These are phyloP conservation scores for Ganoderma multipileum DNA, from an alignment of 1,284 basidiomycete species.

Conservation along the genomic window DNA sequence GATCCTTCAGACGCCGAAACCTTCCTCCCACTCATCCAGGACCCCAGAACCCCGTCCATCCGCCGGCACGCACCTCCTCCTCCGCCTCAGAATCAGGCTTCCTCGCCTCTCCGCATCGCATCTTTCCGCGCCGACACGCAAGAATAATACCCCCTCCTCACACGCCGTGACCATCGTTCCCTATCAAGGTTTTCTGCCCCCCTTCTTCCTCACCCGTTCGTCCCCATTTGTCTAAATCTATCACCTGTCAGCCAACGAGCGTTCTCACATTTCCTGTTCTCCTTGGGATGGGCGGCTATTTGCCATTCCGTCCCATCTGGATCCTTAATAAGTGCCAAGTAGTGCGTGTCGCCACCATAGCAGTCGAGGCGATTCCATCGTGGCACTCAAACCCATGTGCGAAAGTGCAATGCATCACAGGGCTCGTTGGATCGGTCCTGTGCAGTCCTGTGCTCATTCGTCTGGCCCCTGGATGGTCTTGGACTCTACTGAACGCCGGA, in stretches of 20 bases:
- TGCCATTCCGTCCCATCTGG: not conserved
- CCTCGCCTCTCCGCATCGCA: conserved; percentile 11
- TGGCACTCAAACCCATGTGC: not conserved
- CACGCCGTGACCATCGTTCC: conserved; percentile 13
- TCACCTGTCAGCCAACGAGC: conserved; percentile 23
- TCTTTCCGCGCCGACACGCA: conserved; percentile 14
- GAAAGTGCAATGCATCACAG: not conserved
- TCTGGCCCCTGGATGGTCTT: not conserved
- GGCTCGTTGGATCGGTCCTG: not conserved
- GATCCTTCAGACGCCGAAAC: conserved; percentile 36
- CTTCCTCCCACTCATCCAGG: conserved; percentile 41
- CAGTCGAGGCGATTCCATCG: not conserved
- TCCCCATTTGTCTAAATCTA: conserved; percentile 15
- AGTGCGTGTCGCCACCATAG: not conserved
- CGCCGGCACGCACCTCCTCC: not conserved
- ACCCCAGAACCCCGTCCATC: conserved; percentile 30
- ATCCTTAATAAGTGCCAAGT: not conserved
- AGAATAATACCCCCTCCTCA: not conserved
- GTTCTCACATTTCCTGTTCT: conserved; percentile 4
- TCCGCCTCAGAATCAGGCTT: not conserved
- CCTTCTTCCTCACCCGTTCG: not conserved
- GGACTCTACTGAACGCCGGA: conserved; percentile 32
- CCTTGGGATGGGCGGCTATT: not conserved
- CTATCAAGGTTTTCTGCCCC: conserved; percentile 8
- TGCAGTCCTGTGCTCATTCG: too few species aligned